Evolutionary conservation across 2,329 filamentous ascomycete genomes (phyloP).

Genomic region (Chrysoporthe cubensis): DNA sequence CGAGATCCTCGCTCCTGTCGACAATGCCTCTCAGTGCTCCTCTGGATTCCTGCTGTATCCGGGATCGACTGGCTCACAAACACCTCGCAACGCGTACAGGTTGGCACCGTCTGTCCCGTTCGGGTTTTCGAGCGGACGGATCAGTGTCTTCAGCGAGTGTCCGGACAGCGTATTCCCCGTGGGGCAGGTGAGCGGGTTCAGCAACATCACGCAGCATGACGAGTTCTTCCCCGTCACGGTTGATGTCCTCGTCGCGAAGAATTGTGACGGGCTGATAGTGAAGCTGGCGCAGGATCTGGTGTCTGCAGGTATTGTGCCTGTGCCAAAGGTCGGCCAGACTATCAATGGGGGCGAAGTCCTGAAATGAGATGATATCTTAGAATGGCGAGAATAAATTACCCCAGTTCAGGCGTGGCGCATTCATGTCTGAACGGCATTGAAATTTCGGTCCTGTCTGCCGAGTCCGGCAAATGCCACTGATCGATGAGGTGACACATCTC

Average conservation of each 20-base stretch:
- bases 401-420: not conserved
- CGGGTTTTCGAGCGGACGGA: constrained; percentile 47
- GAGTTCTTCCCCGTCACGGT: constrained; percentile 61
- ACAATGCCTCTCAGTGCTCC: constrained; percentile 48
- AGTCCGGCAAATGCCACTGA: too few species aligned
- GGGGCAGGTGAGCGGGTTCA: constrained; percentile 42
- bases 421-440: not conserved
- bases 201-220: constrained; percentile 48
- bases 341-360: constrained; percentile 35
- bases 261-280: constrained; percentile 64
- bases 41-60: constrained; percentile 52
- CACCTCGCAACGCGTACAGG: constrained; percentile 43
- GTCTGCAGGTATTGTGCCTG: constrained; percentile 50
- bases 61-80: constrained; percentile 38
- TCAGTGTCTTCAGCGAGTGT: constrained; percentile 41
- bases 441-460: too few species aligned
- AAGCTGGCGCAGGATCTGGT: constrained; percentile 56
- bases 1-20: constrained; percentile 46
- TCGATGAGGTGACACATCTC: not conserved
- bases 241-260: constrained; percentile 59
- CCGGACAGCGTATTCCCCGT: constrained; percentile 49
- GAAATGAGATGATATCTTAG: not conserved
- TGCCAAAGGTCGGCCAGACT: constrained; percentile 47
- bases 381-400: too few species aligned
- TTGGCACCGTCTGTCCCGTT: constrained; percentile 48